Conservation (phyloP, 2,329 filamentous ascomycete species). For the Talaromyces sp. region DNA sequence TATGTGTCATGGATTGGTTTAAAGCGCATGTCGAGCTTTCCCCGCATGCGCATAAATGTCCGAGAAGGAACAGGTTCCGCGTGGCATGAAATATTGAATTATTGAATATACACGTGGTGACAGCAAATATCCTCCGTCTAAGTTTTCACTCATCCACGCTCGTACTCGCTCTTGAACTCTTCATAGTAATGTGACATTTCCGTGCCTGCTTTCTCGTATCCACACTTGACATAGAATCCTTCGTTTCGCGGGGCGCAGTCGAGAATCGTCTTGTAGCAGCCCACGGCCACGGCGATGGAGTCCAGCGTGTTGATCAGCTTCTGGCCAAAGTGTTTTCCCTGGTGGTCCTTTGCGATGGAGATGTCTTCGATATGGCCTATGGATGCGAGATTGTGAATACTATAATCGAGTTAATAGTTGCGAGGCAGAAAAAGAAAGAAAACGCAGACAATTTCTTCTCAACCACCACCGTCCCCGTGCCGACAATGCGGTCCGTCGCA, state of each 20-base stretch:
- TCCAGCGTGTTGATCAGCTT: constrained; percentile 10
- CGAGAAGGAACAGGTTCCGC: not conserved
- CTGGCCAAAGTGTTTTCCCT: constrained; percentile 9
- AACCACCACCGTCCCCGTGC: constrained; percentile 7
- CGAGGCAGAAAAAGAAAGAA: not conserved
- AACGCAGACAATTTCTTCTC: constrained; percentile 10
- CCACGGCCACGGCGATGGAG: constrained; percentile 4
- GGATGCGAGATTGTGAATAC: constrained; percentile 9
- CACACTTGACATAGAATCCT: constrained; percentile 10
- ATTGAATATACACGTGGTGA: not conserved
- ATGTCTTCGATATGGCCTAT: constrained; percentile 12
- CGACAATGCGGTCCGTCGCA: constrained; percentile 5
- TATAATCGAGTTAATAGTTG: not conserved
- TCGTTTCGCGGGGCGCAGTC: constrained; percentile 5
- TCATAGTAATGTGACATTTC: constrained; percentile 12
- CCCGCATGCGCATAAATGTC: not conserved
- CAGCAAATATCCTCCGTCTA: not conserved
- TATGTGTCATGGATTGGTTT: not conserved
- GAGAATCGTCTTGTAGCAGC: constrained; percentile 12
- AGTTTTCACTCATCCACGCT: not conserved
- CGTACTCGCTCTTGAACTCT: constrained; percentile 4
- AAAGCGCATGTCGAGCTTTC: not conserved
- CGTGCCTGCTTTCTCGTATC: not conserved
- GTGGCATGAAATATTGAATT: not conserved
- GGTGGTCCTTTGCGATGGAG: constrained; percentile 9